phyloP scores from a whole-genome alignment of 441 rosid genomes.

The Populus trichocarpa region DNA sequence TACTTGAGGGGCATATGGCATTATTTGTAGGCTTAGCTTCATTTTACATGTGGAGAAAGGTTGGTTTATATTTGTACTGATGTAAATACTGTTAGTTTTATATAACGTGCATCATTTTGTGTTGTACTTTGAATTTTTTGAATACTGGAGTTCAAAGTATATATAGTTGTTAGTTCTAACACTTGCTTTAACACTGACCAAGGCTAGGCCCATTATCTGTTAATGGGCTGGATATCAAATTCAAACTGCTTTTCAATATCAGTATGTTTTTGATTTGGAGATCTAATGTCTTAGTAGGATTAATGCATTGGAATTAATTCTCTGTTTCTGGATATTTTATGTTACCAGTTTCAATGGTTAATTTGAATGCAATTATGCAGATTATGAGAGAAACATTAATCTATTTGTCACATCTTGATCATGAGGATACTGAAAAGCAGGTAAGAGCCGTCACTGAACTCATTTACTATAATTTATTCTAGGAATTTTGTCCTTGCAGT shows the following conservation, averaged over 20 bases:
- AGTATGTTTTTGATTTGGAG: not conserved
- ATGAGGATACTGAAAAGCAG: conserved; percentile 99
- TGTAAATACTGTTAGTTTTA: not conserved
- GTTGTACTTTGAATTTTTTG: not conserved
- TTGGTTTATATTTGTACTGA: not conserved
- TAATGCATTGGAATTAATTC: not conserved
- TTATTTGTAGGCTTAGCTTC: not conserved
- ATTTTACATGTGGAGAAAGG: not conserved
- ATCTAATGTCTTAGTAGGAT: not conserved
- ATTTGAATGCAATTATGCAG: conserved; percentile 44
- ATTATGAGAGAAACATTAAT: conserved; percentile 97
- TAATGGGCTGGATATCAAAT: not conserved
- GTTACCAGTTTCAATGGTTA: conserved; percentile 8
- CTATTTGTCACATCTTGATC: conserved; percentile 96
- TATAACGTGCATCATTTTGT: not conserved
- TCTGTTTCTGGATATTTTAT: not conserved
- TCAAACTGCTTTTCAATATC: not conserved
- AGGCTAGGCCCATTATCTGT: not conserved
- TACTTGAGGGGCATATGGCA: not conserved
- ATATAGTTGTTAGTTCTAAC: not conserved
- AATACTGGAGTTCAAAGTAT: not conserved
- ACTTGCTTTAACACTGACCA: not conserved
- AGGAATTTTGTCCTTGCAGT: not conserved
- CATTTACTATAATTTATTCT: not conserved
- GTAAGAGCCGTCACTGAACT: conserved; percentile 29